Base-by-base conservation (phyloP, 495 filamentous ascomycete genomes). In the Penicillium canariense region DNA sequence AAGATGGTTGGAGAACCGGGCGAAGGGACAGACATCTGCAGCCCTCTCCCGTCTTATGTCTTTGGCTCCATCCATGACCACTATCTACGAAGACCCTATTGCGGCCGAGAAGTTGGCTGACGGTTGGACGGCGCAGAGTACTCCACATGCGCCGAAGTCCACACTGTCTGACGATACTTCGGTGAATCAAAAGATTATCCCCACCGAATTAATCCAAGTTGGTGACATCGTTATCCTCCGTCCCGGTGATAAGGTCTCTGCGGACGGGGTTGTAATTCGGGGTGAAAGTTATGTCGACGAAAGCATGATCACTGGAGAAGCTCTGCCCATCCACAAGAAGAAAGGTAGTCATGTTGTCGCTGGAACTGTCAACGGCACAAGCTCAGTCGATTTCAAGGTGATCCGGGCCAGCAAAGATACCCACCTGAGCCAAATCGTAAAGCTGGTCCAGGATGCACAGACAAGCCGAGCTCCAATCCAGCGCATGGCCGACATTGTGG, bases 251-350 rank as follows among this genome's bases (percentile, higher is more conserved):
- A 97, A 97, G 68, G 90, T 99, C 44, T 92, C 94, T 3, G 95
- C 93, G 0, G 94, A 99, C 68, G 94, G 94, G 18, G 79, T 82
- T 30, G 84, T 99, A 43, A 89, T 91, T 39, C 79, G 86, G 25
- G 94, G 94, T 9, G 90, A 97, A 71, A 92, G 89, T 22, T 96
- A 93, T 65, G 84, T 97, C 35, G 91, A 99, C 61, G 94, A 99
- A 68, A 96, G 90, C 65, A 97, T 97, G 95, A 91, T 99, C 35
- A 99, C 95, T 11, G 94, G 94, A 49, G 94, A 99, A 74, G 87
- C 93, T 2, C 87, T 96, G 75, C 91, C 93, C 0, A 90, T 97
- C 31, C 83, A 89, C 55, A 99, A 97, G 68, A 81, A 79, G 50
- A 87, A 88, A 59, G 90, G 90, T 2, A 85, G 83, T 64, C 67